Evolutionary conservation across 306 rosid species (phyloP).

Genomic region (Malus asiatica): DNA sequence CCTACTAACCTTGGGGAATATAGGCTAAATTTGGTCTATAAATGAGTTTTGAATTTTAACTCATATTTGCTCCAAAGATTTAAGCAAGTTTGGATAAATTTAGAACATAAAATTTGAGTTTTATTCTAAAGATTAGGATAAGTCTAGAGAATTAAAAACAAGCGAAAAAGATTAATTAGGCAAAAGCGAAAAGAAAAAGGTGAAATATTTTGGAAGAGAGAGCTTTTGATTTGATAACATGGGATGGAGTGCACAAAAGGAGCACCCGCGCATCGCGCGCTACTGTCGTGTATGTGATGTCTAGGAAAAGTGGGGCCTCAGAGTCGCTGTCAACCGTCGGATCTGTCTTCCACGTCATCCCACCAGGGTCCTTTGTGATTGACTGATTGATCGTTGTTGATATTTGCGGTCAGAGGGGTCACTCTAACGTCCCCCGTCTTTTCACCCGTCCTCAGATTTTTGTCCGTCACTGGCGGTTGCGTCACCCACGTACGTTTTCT

Average conservation of each 20-base stretch:
- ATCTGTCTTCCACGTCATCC: conserved; percentile 28
- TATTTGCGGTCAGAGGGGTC: background rate
- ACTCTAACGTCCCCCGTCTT: conserved; percentile 25
- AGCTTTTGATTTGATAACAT: background rate
- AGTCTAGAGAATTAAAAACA: too few species aligned
- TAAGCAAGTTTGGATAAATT: rapidly evolving
- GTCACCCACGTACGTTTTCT: conserved; percentile 30
- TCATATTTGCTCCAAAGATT: too few species aligned
- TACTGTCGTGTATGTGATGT: conserved; percentile 25
- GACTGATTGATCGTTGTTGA: conserved; percentile 22
- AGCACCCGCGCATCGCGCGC: conserved; percentile 86
- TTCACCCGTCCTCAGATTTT: conserved; percentile 25
- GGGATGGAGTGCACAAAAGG: background rate
- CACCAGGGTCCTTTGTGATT: background rate
- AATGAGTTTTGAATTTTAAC: too few species aligned
- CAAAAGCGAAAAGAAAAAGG: background rate
- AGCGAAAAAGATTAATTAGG: too few species aligned
- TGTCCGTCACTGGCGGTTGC: conserved; percentile 12
- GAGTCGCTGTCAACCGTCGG: conserved; percentile 37
- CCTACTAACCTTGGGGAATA: too few species aligned
- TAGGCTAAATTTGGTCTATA: too few species aligned
- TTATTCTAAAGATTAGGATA: too few species aligned
- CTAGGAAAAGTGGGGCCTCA: background rate
- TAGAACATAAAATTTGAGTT: too few species aligned
- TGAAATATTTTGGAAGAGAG: background rate